Evolutionary conservation across 495 filamentous ascomycete genomes (phyloP).

Genomic region (Daldinia bambusicola): DNA sequence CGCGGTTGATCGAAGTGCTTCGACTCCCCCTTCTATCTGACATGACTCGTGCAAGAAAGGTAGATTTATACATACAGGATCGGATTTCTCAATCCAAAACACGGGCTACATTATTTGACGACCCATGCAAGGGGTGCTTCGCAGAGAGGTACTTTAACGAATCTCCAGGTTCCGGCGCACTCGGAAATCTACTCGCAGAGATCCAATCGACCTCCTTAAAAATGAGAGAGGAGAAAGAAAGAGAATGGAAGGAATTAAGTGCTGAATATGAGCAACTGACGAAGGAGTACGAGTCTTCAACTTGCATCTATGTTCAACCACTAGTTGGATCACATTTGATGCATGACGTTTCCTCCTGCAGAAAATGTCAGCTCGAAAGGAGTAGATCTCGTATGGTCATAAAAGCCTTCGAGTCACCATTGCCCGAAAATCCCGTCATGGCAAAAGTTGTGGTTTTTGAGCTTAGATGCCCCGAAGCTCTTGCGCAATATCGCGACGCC

Average conservation of each 20-base stretch:
- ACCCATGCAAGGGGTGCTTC: conserved; percentile 57
- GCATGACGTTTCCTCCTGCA: conserved; percentile 33
- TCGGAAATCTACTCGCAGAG: conserved; percentile 43
- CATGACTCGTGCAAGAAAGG: conserved; percentile 55
- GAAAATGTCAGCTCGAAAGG: conserved; percentile 51
- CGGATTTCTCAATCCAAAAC: conserved; percentile 38
- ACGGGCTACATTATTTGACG: conserved; percentile 58
- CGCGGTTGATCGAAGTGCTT: conserved; percentile 59
- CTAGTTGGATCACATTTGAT: conserved; percentile 9
- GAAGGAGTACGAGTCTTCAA: conserved; percentile 49
- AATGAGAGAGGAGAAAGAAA: conserved; percentile 48
- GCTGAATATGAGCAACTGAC: conserved; percentile 53
- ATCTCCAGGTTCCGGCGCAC: conserved; percentile 28
- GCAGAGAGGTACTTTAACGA: conserved; percentile 58
- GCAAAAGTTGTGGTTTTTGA: conserved; percentile 58
- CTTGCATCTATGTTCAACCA: conserved; percentile 35
- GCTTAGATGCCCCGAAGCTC: conserved; percentile 49
- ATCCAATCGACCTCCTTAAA: conserved; percentile 50
- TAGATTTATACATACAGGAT: conserved; percentile 58
- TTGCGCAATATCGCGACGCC: conserved; percentile 57
- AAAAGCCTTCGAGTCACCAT: conserved; percentile 54
- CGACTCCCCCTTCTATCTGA: conserved; percentile 52
- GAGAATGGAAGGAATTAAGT: conserved; percentile 54
- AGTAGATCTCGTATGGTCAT: conserved; percentile 50
- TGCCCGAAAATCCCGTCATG: conserved; percentile 49